Evolutionary conservation across 2,329 filamentous ascomycete species (phyloP).

Genomic region (Apiospora malaysiana): DNA sequence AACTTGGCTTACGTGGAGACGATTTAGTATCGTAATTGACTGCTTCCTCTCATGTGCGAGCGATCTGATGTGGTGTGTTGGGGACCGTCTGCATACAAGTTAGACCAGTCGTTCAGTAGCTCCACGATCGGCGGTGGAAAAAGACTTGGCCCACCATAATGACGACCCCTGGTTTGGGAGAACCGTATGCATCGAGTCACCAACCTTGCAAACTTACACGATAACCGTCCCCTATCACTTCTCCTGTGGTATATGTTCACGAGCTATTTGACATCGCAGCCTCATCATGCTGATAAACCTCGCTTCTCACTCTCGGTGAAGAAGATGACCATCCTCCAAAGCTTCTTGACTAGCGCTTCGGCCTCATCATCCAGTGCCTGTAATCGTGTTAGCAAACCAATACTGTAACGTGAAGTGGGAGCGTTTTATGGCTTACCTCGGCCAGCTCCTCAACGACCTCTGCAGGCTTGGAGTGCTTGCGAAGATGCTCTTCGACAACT

Average conservation of each 20-base stretch:
- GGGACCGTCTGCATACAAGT: not conserved
- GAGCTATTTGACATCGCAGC: not conserved
- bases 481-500: conserved; percentile 86
- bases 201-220: not conserved
- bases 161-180: not conserved
- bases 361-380: conserved; percentile 93
- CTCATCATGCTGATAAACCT: conserved; percentile 70
- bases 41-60: not conserved
- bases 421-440: conserved; percentile 64
- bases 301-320: conserved; percentile 94
- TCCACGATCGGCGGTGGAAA: not conserved
- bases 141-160: conserved; percentile 4
- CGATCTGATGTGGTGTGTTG: not conserved
- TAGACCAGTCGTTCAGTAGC: not conserved
- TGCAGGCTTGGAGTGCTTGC: conserved; percentile 74
- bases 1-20: not conserved
- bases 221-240: not conserved
- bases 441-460: conserved; percentile 85
- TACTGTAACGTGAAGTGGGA: not conserved
- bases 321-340: conserved; percentile 99
- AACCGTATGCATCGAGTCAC: not conserved
- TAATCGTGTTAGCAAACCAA: conserved; percentile 37
- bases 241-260: not conserved
- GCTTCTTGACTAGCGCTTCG: conserved; percentile 90
- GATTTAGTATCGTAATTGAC: not conserved